Percentiles rank a stretch among this genome's conserved stretches.
phyloP scores from a whole-genome alignment of 306 rosid genomes.

The Sicyos edulis region DNA sequence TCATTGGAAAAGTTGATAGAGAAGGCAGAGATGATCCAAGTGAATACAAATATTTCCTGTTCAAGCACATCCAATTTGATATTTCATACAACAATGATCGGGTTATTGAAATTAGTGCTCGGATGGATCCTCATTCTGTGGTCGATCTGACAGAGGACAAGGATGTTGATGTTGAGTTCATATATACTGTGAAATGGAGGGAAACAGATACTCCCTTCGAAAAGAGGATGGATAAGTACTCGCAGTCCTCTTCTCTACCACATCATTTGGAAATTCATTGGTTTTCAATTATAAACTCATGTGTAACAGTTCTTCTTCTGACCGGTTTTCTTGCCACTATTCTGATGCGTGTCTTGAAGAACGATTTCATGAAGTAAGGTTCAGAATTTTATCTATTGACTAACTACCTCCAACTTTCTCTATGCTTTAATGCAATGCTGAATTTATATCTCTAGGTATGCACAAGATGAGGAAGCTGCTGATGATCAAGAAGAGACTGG shows the following conservation, averaged over 20 bases:
- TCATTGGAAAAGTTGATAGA: slow-evolving; percentile 82
- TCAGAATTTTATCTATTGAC: slow-evolving; percentile 16
- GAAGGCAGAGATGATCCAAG: slow-evolving; percentile 75
- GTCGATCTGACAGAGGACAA: slow-evolving; percentile 91
- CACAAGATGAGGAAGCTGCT: slow-evolving; percentile 96
- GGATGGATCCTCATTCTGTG: slow-evolving; percentile 82
- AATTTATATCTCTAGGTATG: slow-evolving; percentile 42
- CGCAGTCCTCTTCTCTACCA: slow-evolving; percentile 89
- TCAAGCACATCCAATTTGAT: slow-evolving; percentile 86
- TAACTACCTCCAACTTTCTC: slow-evolving; percentile 9
- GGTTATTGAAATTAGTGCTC: slow-evolving; percentile 71
- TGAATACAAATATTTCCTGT: slow-evolving; percentile 73
- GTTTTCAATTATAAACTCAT: slow-evolving; percentile 94
- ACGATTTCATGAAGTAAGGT: slow-evolving; percentile 93
- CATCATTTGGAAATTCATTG: slow-evolving; percentile 97
- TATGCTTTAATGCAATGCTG: slow-evolving; percentile 4
- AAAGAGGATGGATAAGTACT: slow-evolving; percentile 91
- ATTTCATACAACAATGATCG: slow-evolving; percentile 71
- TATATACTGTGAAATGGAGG: slow-evolving; percentile 86
- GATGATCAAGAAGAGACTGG: slow-evolving; percentile 99
- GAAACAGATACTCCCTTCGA: slow-evolving; percentile 72
- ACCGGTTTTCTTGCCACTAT: slow-evolving; percentile 96
- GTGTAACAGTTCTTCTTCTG: slow-evolving; percentile 95
- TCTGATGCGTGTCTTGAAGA: slow-evolving; percentile 97
- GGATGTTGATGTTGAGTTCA: slow-evolving; percentile 65